These are phyloP conservation scores for Sphagnurus paluster DNA, from an alignment of 1,284 basidiomycete genomes.

Conservation along the genomic window DNA sequence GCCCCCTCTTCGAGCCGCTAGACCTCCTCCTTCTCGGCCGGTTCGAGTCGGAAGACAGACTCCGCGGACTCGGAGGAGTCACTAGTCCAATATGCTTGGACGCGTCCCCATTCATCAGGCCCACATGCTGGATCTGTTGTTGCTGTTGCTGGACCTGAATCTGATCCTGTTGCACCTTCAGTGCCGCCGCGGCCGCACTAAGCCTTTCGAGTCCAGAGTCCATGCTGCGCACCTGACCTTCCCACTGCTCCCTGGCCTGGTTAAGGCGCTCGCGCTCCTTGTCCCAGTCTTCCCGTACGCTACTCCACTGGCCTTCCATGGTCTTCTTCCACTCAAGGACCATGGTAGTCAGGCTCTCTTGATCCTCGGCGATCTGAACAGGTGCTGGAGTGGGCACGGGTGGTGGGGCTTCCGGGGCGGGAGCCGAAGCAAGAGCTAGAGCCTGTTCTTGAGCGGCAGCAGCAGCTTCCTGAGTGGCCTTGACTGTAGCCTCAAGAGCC, in stretches of 20 bases:
- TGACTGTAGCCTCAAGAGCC: conserved; percentile 57
- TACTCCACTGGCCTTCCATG: conserved; percentile 76
- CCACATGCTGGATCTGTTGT: conserved; percentile 12
- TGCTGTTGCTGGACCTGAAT: conserved; percentile 19
- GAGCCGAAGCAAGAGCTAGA: conserved; percentile 39
- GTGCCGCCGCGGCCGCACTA: conserved; percentile 26
- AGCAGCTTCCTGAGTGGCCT: conserved; percentile 35
- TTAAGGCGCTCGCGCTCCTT: conserved; percentile 77
- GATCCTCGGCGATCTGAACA: conserved; percentile 30
- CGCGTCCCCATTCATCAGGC: conserved; percentile 41
- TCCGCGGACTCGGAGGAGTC: conserved; percentile 73
- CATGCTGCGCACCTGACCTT: conserved; percentile 42
- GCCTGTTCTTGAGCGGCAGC: conserved; percentile 22
- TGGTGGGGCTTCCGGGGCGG: conserved; percentile 7
- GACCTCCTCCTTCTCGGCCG: conserved; percentile 37
- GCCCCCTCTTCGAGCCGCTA: conserved; percentile 12
- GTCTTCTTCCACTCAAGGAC: conserved; percentile 67
- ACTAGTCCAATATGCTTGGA: conserved; percentile 50
- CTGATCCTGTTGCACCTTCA: conserved; percentile 21
- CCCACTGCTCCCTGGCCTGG: conserved; percentile 83
- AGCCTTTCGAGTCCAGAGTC: conserved; percentile 47
- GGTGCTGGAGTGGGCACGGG: neutral
- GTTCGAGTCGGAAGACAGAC: conserved; percentile 60
- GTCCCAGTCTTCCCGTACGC: conserved; percentile 79
- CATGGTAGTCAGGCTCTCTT: conserved; percentile 51